These are phyloP conservation scores for Tolypocladium paradoxum DNA, from an alignment of 2,329 filamentous ascomycete genomes.

Conservation along the genomic window DNA sequence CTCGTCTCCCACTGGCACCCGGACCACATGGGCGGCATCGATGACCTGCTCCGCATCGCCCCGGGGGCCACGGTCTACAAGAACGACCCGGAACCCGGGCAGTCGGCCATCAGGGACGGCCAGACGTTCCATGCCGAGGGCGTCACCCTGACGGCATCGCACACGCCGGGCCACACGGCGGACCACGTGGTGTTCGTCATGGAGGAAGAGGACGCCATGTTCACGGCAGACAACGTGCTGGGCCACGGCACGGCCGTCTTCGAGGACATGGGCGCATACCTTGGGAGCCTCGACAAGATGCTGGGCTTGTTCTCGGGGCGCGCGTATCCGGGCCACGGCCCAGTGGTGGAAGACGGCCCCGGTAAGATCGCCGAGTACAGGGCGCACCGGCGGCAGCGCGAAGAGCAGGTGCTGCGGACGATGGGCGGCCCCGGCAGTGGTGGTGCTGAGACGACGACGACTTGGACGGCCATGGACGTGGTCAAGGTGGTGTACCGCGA, in stretches of 20 bases:
- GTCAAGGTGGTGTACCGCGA: constrained; percentile 82
- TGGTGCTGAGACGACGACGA: constrained; percentile 7
- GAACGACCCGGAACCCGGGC: constrained; percentile 41
- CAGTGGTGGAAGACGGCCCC: constrained; percentile 61
- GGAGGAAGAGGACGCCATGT: constrained; percentile 70
- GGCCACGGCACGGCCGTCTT: constrained; percentile 83
- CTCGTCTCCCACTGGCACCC: constrained; percentile 88
- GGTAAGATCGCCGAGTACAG: constrained; percentile 75
- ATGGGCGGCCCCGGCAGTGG: constrained; percentile 33
- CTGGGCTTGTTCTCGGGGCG: constrained; percentile 49
- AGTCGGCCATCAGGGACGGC: constrained; percentile 35
- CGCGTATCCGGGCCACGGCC: constrained; percentile 83
- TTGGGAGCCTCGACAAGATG: constrained; percentile 62
- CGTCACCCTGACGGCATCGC: constrained; percentile 54
- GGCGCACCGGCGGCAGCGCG: constrained; percentile 64
- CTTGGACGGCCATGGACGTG: constrained; percentile 66
- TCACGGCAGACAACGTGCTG: constrained; percentile 82
- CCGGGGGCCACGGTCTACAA: constrained; percentile 58
- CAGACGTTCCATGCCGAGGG: constrained; percentile 47
- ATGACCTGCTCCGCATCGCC: constrained; percentile 54
- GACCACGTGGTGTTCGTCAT: constrained; percentile 77
- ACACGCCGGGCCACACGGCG: constrained; percentile 57
- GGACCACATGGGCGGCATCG: constrained; percentile 73
- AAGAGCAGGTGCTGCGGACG: constrained; percentile 63
- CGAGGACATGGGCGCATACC: constrained; percentile 61